Conservation (phyloP, 1,284 basidiomycete genomes). For the Ganoderma multipileum region DNA sequence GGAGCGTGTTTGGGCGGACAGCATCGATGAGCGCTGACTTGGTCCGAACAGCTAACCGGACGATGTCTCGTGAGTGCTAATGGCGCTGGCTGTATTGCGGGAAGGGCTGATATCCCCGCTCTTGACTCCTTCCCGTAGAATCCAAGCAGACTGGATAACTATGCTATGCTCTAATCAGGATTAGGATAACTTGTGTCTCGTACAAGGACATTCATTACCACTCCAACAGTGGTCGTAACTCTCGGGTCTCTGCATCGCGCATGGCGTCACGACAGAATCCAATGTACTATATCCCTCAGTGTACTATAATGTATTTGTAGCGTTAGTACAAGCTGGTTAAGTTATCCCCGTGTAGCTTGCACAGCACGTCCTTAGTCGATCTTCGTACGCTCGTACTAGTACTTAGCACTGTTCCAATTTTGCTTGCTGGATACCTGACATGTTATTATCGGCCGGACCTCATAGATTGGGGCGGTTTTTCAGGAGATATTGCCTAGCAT, state of each 20-base stretch:
- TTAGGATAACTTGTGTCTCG: background rate
- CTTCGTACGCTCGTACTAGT: too few relatives aligned
- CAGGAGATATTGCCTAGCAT: background rate
- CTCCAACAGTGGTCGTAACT: background rate
- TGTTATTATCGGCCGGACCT: background rate
- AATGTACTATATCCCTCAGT: background rate
- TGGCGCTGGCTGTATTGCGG: background rate
- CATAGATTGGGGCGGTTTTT: background rate
- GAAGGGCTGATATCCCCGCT: background rate
- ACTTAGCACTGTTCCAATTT: too few relatives aligned
- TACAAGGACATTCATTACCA: background rate
- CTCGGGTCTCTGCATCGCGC: background rate
- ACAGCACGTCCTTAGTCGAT: background rate
- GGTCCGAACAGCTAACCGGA: slow-evolving; percentile 27
- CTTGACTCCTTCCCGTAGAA: slow-evolving; percentile 1
- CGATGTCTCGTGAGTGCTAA: slow-evolving; percentile 23
- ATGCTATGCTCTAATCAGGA: background rate
- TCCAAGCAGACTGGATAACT: slow-evolving; percentile 13
- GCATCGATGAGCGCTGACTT: slow-evolving; percentile 18
- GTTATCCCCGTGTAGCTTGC: background rate
- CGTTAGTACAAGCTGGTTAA: background rate
- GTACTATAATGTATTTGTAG: background rate
- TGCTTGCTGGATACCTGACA: background rate
- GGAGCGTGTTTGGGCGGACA: slow-evolving; percentile 24
- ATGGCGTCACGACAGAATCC: background rate